Conservation (phyloP, 139 green algal genomes). For the Coccomyxa sp. region DNA sequence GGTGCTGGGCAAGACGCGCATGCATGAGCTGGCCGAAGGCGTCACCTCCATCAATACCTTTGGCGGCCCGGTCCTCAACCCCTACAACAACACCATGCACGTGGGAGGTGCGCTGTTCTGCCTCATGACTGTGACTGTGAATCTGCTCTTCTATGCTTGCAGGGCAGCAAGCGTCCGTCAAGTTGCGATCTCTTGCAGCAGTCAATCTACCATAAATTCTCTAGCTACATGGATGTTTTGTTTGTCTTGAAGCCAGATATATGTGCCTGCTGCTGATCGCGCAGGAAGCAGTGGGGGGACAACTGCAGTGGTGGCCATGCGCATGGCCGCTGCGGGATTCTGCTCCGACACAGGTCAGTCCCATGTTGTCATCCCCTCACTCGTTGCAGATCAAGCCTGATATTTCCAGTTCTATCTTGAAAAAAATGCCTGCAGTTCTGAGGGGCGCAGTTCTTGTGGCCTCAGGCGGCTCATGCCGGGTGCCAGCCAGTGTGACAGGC, state of each 20-base stretch:
- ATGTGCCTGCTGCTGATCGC: neutral
- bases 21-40: constrained; percentile 22
- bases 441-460: neutral
- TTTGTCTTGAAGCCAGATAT: neutral
- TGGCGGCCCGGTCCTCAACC: constrained; percentile 16
- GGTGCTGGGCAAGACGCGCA: constrained; percentile 23
- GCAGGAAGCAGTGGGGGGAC: constrained; percentile 20
- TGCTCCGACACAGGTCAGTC: constrained; percentile 8
- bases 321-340: constrained; percentile 9
- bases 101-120: constrained; percentile 5
- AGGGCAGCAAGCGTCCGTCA: neutral
- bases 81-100: constrained; percentile 13
- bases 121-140: neutral
- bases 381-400: neutral
- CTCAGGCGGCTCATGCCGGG: constrained; percentile 7
- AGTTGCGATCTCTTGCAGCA: neutral
- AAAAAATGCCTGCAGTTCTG: neutral
- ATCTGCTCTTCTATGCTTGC: neutral
- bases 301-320: constrained; percentile 7
- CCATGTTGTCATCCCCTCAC: neutral
- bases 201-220: neutral
- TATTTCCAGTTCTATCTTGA: neutral
- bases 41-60: constrained; percentile 14
- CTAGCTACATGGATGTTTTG: neutral
- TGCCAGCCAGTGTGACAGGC: constrained; percentile 11